Evolutionary conservation across 768 basidiomycete genomes (phyloP).

Genomic region (Suillus variegatus): DNA sequence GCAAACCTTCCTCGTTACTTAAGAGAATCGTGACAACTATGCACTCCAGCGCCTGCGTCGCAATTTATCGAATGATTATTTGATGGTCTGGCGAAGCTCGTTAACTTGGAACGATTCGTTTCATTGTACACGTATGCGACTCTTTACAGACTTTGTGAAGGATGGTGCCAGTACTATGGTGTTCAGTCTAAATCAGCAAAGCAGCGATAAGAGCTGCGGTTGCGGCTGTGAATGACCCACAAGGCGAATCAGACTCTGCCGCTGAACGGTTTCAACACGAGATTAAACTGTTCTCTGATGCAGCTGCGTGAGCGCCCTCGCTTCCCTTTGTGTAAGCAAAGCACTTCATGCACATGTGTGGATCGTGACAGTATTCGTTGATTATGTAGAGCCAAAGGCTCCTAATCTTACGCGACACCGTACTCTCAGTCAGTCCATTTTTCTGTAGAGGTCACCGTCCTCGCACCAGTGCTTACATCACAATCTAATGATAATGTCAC

Average conservation of each 20-base stretch:
- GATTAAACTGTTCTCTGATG: conserved; percentile 69
- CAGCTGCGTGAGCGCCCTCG: conserved; percentile 85
- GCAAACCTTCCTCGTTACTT: conserved; percentile 69
- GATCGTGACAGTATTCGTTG: too few species aligned
- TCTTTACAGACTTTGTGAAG: conserved; percentile 75
- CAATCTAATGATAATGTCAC: too few species aligned
- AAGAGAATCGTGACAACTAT: conserved; percentile 73
- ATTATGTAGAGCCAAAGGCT: too few species aligned
- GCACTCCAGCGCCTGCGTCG: conserved; percentile 80
- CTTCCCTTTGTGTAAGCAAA: conserved; percentile 83
- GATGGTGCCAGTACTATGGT: conserved; percentile 85
- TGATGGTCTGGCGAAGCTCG: conserved; percentile 67
- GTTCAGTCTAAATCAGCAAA: conserved; percentile 71
- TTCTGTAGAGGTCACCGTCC: too few species aligned
- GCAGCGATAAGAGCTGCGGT: conserved; percentile 66
- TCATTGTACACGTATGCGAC: conserved; percentile 74
- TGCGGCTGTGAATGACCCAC: conserved; percentile 54
- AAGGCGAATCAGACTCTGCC: conserved; percentile 49
- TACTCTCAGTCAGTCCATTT: too few species aligned
- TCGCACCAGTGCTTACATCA: too few species aligned
- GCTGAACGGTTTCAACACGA: conserved; percentile 70
- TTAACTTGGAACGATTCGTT: conserved; percentile 76
- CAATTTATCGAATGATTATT: conserved; percentile 91
- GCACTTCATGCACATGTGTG: not conserved
- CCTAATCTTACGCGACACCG: too few species aligned